Evolutionary conservation across 345 rosid species (phyloP).

Genomic region (Pistacia atlantica): DNA sequence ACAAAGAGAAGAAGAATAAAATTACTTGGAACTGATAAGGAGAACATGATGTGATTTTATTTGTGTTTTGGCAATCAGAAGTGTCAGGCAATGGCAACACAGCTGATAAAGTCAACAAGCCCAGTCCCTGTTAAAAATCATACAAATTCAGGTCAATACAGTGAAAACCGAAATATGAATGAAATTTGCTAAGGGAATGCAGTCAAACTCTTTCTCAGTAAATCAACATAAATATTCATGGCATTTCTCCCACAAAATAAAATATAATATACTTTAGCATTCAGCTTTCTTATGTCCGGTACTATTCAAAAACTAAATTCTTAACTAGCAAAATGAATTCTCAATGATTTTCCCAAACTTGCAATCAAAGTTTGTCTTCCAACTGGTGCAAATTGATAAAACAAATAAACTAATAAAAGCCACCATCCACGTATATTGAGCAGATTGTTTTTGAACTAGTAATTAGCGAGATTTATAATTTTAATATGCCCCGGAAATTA

Average conservation of each 20-base stretch:
- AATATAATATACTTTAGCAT: no score
- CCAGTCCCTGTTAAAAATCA: constrained; percentile 37
- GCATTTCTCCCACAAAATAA: background rate
- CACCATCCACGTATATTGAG: background rate
- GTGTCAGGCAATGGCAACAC: constrained; percentile 15
- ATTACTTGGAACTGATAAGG: constrained; percentile 26
- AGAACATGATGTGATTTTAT: constrained; percentile 2
- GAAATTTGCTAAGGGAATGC: background rate
- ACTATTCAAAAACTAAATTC: background rate
- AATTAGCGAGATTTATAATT: background rate
- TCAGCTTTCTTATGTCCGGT: background rate
- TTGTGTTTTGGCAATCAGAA: constrained; percentile 2
- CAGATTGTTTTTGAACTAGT: background rate
- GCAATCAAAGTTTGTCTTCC: background rate
- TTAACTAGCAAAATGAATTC: background rate
- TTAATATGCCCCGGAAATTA: background rate
- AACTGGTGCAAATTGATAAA: background rate
- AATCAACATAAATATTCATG: background rate
- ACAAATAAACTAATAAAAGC: background rate
- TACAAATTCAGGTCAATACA: constrained; percentile 4
- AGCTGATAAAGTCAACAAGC: constrained; percentile 45
- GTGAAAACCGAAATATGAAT: background rate
- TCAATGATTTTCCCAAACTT: background rate
- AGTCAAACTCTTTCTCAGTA: background rate
- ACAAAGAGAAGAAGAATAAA: constrained; percentile 37